phyloP scores from a whole-genome alignment of 495 filamentous ascomycete species.

The Podospora fimiseda region DNA sequence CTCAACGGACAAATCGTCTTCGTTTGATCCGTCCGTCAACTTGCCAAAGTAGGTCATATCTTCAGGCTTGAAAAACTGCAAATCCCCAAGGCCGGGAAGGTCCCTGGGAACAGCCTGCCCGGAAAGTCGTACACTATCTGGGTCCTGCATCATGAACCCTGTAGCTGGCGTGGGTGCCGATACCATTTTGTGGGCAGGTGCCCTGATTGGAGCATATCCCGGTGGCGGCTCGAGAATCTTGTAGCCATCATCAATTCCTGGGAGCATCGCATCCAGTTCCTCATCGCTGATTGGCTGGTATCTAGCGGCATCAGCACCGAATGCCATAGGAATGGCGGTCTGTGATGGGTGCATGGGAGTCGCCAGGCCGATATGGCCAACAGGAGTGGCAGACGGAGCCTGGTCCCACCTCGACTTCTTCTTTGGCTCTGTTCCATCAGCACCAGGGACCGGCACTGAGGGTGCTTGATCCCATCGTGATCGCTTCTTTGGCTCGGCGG shows the following conservation, averaged over 20 bases:
- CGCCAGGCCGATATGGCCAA: slow-evolving; percentile 72
- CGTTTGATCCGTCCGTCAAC: slow-evolving; percentile 89
- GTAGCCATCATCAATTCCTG: slow-evolving; percentile 72
- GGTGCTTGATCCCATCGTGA: slow-evolving; percentile 92
- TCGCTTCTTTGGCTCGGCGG: slow-evolving; percentile 59
- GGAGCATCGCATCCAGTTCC: slow-evolving; percentile 87
- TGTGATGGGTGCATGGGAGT: slow-evolving; percentile 84
- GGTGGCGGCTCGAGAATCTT: slow-evolving; percentile 88
- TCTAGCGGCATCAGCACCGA: slow-evolving; percentile 73
- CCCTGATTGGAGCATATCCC: slow-evolving; percentile 81
- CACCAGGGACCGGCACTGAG: slow-evolving; percentile 47
- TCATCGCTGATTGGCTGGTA: slow-evolving; percentile 83
- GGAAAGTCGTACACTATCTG: slow-evolving; percentile 68
- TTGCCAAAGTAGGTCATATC: slow-evolving; percentile 99
- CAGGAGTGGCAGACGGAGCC: slow-evolving; percentile 76
- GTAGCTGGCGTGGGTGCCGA: slow-evolving; percentile 63
- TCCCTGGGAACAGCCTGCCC: slow-evolving; percentile 93
- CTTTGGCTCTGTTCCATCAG: slow-evolving; percentile 48
- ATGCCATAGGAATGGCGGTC: slow-evolving; percentile 51
- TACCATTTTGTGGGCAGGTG: slow-evolving; percentile 68
- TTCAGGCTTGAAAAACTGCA: slow-evolving; percentile 98
- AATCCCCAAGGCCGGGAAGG: slow-evolving; percentile 93
- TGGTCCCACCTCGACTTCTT: slow-evolving; percentile 82
- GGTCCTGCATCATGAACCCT: slow-evolving; percentile 98
- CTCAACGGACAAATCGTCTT: slow-evolving; percentile 84